These are phyloP conservation scores for Acephala macrosclerotiorum DNA, from an alignment of 2,329 filamentous ascomycete species.

Conservation along the genomic window DNA sequence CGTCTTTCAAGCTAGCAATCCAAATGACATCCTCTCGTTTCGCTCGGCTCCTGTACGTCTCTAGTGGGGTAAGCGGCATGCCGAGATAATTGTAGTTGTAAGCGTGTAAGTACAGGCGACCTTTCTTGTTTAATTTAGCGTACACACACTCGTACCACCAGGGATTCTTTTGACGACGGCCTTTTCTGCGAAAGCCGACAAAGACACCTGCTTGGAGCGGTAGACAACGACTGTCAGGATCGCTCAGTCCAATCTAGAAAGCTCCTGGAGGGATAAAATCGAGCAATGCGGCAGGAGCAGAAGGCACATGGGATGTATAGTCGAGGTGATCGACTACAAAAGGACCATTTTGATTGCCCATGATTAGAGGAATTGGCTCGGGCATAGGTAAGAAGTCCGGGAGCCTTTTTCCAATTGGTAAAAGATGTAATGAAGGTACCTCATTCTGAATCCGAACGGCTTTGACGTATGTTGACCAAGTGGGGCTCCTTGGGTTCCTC, in stretches of 20 bases:
- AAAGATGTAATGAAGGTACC: not conserved
- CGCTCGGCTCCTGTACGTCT: not conserved
- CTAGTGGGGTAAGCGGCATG: not conserved
- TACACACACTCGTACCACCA: constrained; percentile 8
- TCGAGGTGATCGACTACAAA: not conserved
- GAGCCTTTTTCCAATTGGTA: too few relatives aligned
- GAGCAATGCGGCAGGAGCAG: not conserved
- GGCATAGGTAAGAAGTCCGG: too few relatives aligned
- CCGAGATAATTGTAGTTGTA: not conserved
- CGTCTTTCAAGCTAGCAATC: constrained; percentile 4
- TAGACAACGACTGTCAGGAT: not conserved
- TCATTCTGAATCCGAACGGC: not conserved
- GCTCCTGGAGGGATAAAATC: not conserved
- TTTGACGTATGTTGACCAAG: not conserved
- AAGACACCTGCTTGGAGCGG: constrained; percentile 6
- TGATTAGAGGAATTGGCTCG: too few relatives aligned
- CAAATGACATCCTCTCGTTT: not conserved
- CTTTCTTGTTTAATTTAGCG: constrained; percentile 4
- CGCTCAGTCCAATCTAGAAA: constrained; percentile 2
- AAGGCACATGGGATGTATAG: not conserved
- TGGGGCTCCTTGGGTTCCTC: too few relatives aligned
- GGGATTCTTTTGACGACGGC: not conserved
- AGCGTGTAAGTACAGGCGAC: not conserved
- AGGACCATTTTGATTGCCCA: not conserved
- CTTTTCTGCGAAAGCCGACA: not conserved